Evolutionary conservation across 495 filamentous ascomycete genomes (phyloP).

Genomic region (Neurospora sp.): DNA sequence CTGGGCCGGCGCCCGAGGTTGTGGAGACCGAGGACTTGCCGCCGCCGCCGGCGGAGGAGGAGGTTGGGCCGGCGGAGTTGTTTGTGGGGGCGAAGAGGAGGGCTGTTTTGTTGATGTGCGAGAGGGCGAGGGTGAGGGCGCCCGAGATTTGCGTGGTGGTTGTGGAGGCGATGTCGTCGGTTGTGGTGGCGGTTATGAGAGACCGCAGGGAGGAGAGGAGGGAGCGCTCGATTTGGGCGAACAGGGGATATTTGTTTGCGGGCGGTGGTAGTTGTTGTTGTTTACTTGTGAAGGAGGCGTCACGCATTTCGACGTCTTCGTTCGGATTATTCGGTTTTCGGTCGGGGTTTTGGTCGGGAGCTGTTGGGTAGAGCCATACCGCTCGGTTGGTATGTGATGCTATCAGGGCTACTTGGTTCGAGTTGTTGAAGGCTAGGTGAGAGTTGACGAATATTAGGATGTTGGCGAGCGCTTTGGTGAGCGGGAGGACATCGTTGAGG

Average conservation of each 20-base stretch:
- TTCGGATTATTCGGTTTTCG: conserved; percentile 2
- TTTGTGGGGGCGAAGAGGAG: conserved; percentile 25
- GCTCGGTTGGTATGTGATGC: conserved; percentile 79
- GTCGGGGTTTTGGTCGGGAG: conserved; percentile 15
- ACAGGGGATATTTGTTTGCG: conserved; percentile 90
- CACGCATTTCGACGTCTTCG: conserved; percentile 37
- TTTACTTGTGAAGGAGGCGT: conserved; percentile 14
- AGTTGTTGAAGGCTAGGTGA: conserved; percentile 84
- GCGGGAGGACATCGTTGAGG: conserved; percentile 63
- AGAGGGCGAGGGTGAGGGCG: conserved; percentile 78
- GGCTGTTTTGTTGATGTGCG: conserved; percentile 66
- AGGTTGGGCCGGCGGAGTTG: conserved; percentile 8
- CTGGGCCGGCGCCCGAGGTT: conserved; percentile 18
- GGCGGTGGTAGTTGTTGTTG: conserved; percentile 8
- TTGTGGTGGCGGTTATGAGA: conserved; percentile 57
- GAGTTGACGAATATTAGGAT: conserved; percentile 94
- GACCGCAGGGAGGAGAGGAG: conserved; percentile 59
- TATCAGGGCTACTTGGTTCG: conserved; percentile 86
- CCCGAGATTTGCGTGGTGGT: conserved; percentile 76
- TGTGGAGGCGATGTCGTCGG: conserved; percentile 46
- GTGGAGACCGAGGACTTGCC: conserved; percentile 4
- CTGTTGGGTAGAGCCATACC: conserved; percentile 73
- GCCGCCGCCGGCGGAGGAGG: conserved; percentile 15
- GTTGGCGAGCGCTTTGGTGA: conserved; percentile 77
- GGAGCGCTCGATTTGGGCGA: conserved; percentile 70